Percentiles rank a stretch among this genome's conserved stretches.
Evolutionary conservation across 495 filamentous ascomycete species (phyloP).

Genomic region (Neurospora intermedia): DNA sequence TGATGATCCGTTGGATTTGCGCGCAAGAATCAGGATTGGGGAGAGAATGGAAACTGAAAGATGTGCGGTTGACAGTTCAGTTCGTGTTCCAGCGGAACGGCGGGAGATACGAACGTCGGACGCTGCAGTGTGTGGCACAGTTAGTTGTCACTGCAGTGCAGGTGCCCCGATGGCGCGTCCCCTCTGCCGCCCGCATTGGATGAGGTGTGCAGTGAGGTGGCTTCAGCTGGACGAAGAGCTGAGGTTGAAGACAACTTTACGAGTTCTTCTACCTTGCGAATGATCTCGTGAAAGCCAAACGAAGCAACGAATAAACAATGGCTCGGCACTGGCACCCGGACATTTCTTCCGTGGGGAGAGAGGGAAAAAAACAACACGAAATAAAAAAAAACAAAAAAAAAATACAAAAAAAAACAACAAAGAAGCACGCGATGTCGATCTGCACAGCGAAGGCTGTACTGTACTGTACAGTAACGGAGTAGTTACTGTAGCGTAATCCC

Average conservation of each 20-base stretch:
- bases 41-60: background rate
- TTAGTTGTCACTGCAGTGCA: background rate
- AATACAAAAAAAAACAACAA: too few species aligned
- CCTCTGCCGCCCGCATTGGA: background rate
- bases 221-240: background rate
- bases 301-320: background rate
- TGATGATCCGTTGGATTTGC: background rate
- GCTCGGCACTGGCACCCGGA: background rate
- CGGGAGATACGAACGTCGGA: background rate
- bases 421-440: background rate
- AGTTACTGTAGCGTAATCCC: background rate
- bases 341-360: background rate
- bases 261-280: background rate
- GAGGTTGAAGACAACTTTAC: background rate
- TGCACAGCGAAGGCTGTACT: background rate
- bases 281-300: background rate
- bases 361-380: background rate
- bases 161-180: background rate
- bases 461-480: too few species aligned
- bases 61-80: background rate
- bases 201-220: background rate
- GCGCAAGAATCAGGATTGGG: background rate
- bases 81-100: background rate
- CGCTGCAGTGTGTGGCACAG: background rate
- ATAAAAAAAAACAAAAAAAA: too few species aligned